Conservation (phyloP, 257 asterid species). For the Ophiorrhiza pumila region DNA sequence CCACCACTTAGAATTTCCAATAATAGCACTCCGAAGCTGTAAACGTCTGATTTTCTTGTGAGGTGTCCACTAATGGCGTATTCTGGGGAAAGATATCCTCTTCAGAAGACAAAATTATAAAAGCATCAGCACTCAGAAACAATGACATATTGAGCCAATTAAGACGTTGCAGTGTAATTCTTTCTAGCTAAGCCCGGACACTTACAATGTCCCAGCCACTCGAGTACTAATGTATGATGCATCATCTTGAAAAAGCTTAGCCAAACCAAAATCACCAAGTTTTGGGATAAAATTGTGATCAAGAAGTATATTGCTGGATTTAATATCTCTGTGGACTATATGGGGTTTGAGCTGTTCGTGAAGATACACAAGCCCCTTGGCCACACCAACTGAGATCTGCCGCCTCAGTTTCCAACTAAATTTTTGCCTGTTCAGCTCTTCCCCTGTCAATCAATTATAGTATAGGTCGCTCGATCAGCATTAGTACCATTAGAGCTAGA, state of each 20-base stretch:
- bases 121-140: neutral
- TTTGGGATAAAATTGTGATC: slow-evolving; percentile 61
- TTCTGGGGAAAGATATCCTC: slow-evolving; percentile 86
- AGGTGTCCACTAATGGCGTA: slow-evolving; percentile 76
- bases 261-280: slow-evolving; percentile 73
- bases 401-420: slow-evolving; percentile 57
- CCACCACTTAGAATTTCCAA: slow-evolving; percentile 62
- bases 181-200: too few relatives aligned
- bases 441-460: slow-evolving; percentile 30
- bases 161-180: too few relatives aligned
- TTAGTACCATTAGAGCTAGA: too few relatives aligned
- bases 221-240: slow-evolving; percentile 68
- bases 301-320: slow-evolving; percentile 69
- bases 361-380: slow-evolving; percentile 57
- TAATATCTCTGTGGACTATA: slow-evolving; percentile 69
- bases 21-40: slow-evolving; percentile 75
- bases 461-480: neutral
- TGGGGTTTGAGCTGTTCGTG: slow-evolving; percentile 72
- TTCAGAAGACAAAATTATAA: slow-evolving; percentile 6
- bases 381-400: slow-evolving; percentile 53
- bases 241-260: slow-evolving; percentile 56
- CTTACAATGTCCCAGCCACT: slow-evolving; percentile 87
- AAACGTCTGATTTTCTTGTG: slow-evolving; percentile 74
- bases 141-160: neutral
- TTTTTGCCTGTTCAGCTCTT: slow-evolving; percentile 43